Base-by-base conservation (phyloP, 768 basidiomycete genomes). In the Lentinula sp. region DNA sequence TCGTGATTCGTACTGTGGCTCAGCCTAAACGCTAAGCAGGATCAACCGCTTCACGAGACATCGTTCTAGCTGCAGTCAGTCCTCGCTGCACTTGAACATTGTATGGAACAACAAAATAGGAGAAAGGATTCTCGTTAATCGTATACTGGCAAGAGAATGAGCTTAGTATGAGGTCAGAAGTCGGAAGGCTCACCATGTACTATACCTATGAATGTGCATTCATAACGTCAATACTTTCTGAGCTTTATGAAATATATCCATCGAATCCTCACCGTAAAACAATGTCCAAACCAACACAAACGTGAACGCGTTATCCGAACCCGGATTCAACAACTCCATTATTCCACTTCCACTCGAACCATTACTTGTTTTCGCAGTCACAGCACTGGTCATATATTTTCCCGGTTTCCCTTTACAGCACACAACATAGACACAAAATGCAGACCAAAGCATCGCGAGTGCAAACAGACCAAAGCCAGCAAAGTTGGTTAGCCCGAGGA, bases 221-320 rank as follows among this genome's bases (percentile, higher is more conserved):
- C n/a, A n/a, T 16, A 43, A 7, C 42, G 10, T 43, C 16, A 43
- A 16, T 16, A n/a, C n/a, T 16, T n/a, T 7, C 16, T 7, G n/a
- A 1, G 13, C 1, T 23, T 23, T 23, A 23, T 16, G 2, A 48
- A 21, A 43, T 60, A 50, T n/a, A 49, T 15, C 37, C 34, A 31
- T 13, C 21, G 16, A 35, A 23, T 13, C 74, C 89, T 62, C 66
- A 93, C 91, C 95, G 71, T 91, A 96, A 71, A 95, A 91, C 59
- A 96, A 76, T 39, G 95, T 98, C 95, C 95, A 98, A 21, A 90
- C 88, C 32, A 97, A 82, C 61, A 98, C 82, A 68, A 95, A 98
- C 3, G 93, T 92, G 68, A 93, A 92, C 16, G 88, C 76, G 65
- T 93, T 95, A 73, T 97, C 95, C 73, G 94, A 91, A 9, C 93